These are phyloP conservation scores for Evernia prunastri DNA, from an alignment of 495 filamentous ascomycete genomes.

Conservation along the genomic window DNA sequence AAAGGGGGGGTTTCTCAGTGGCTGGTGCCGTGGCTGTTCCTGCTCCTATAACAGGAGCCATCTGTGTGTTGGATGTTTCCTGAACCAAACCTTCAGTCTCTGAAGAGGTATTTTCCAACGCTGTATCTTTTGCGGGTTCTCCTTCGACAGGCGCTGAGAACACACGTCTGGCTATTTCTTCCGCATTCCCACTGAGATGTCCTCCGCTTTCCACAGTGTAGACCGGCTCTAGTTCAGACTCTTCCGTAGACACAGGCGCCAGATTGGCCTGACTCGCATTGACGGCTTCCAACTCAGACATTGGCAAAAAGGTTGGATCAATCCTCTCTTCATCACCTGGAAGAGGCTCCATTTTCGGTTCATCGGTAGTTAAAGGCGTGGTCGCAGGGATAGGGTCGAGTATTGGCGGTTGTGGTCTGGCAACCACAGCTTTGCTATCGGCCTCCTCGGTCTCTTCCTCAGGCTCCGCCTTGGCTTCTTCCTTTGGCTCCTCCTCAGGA, in stretches of 20 bases:
- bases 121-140: constrained; percentile 10
- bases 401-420: constrained; percentile 21
- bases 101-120: constrained; percentile 1
- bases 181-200: constrained; percentile 7
- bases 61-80: constrained; percentile 9
- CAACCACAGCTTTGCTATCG: constrained; percentile 19
- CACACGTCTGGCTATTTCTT: constrained; percentile 16
- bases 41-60: constrained; percentile 14
- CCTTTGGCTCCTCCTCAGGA: neutral
- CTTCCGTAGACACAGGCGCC: neutral
- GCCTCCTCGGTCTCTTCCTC: constrained; percentile 9
- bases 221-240: constrained; percentile 9
- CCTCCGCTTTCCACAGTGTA: constrained; percentile 10
- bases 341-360: constrained; percentile 10
- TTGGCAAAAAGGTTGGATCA: constrained; percentile 5
- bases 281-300: constrained; percentile 1
- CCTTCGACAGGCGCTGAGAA: constrained; percentile 19
- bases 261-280: constrained; percentile 4
- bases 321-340: constrained; percentile 11
- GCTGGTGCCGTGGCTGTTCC: constrained; percentile 7
- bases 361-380: constrained; percentile 17
- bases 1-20: neutral
- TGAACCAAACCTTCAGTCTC: constrained; percentile 11
- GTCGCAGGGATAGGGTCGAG: constrained; percentile 22
- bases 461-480: constrained; percentile 22